Percentiles rank a stretch among this genome's conserved stretches.
Evolutionary conservation across 257 asterid genomes (phyloP).

Genomic region (Thymus mandschuricus): DNA sequence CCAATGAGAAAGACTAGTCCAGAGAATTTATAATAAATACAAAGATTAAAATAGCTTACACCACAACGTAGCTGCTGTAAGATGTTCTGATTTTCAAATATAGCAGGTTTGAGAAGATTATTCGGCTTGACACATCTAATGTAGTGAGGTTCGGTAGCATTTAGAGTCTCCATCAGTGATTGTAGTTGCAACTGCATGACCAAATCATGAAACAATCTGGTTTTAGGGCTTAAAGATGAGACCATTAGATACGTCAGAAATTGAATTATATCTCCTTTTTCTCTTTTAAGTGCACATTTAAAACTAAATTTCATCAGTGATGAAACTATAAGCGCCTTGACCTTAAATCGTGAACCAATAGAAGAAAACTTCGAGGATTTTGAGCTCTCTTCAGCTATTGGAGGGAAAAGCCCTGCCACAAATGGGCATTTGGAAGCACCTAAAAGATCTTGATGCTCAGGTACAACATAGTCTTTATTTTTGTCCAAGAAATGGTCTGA

Average conservation of each 20-base stretch:
- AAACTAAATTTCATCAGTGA: neutral
- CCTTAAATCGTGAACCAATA: slow-evolving; percentile 98
- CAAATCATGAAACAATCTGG: slow-evolving; percentile 30
- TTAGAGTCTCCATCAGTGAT: slow-evolving; percentile 88
- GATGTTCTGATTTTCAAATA: slow-evolving; percentile 87
- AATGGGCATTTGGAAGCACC: slow-evolving; percentile 82
- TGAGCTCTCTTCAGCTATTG: slow-evolving; percentile 72
- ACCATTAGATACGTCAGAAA: slow-evolving; percentile 19
- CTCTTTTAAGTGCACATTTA: slow-evolving; percentile 9
- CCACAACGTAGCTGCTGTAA: slow-evolving; percentile 98
- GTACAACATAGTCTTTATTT: slow-evolving; percentile 96
- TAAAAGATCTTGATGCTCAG: slow-evolving; percentile 95
- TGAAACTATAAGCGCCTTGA: slow-evolving; percentile 36
- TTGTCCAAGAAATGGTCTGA: slow-evolving; percentile 96
- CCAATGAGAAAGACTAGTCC: slow-evolving; percentile 32
- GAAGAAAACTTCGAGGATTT: slow-evolving; percentile 97
- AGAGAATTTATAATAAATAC: slow-evolving; percentile 13
- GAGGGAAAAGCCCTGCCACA: slow-evolving; percentile 99
- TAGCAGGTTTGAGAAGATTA: slow-evolving; percentile 91
- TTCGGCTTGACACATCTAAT: slow-evolving; percentile 98
- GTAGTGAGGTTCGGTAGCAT: slow-evolving; percentile 96
- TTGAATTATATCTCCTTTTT: neutral
- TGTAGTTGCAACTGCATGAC: slow-evolving; percentile 90
- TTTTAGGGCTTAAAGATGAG: slow-evolving; percentile 20
- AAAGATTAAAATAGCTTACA: slow-evolving; percentile 59